A percentile compares a stretch with the other conserved stretches of the same genome.
Evolutionary conservation across 306 rosid genomes (phyloP).

Genomic region (Quillaja saponaria): DNA sequence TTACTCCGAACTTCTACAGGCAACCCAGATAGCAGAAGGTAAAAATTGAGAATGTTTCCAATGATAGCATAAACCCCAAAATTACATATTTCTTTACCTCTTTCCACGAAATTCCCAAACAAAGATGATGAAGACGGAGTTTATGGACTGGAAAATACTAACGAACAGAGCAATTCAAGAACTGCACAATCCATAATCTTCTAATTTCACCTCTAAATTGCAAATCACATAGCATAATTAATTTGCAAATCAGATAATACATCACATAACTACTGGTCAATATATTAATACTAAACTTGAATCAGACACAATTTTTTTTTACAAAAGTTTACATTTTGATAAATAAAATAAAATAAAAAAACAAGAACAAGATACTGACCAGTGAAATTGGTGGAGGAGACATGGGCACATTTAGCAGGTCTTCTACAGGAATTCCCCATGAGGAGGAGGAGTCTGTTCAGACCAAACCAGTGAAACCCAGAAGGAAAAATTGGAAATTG

Average conservation of each 20-base stretch:
- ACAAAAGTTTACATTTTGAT: not conserved
- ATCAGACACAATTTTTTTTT: not conserved
- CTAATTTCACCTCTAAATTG: too few relatives aligned
- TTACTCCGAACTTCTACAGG: too few relatives aligned
- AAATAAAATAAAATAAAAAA: constrained; percentile 8
- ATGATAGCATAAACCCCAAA: constrained; percentile 73
- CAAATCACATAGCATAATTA: too few relatives aligned
- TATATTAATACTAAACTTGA: not conserved
- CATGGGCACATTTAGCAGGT: constrained; percentile 65
- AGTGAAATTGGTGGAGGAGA: constrained; percentile 57
- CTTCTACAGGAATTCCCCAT: constrained; percentile 72
- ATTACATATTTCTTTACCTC: constrained; percentile 53
- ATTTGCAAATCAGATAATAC: too few relatives aligned
- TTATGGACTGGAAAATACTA: not conserved
- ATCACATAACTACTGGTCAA: not conserved
- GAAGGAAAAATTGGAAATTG: not conserved
- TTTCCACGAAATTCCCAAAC: constrained; percentile 60
- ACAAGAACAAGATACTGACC: constrained; percentile 35
- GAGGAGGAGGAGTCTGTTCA: not conserved
- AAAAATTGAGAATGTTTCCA: constrained; percentile 88
- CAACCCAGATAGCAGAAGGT: constrained; percentile 58
- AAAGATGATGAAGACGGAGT: constrained; percentile 44
- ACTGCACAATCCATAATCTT: not conserved
- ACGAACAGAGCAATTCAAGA: constrained; percentile 6
- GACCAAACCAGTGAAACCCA: constrained; percentile 11